Percentiles rank a stretch among this genome's conserved stretches.
phyloP scores from a whole-genome alignment of 495 filamentous ascomycete genomes.

The Parathielavia appendiculata region DNA sequence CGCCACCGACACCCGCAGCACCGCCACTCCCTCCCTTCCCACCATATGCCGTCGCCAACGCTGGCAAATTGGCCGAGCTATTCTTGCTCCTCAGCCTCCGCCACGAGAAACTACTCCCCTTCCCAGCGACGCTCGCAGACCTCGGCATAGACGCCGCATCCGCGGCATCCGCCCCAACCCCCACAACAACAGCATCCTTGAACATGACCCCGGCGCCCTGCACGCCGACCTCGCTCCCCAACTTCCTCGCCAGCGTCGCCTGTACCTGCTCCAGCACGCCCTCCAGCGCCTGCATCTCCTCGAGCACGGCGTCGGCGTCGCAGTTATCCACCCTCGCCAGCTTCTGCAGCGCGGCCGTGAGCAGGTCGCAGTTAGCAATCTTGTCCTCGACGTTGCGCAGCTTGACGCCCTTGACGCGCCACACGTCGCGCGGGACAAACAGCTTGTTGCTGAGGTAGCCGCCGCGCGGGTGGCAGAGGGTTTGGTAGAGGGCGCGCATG shows the following conservation, averaged over 20 bases:
- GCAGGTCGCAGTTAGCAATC: slow-evolving; percentile 83
- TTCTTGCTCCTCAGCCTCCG: slow-evolving; percentile 84
- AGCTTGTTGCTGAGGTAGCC: slow-evolving; percentile 87
- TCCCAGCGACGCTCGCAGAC: slow-evolving; percentile 55
- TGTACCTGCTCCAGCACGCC: slow-evolving; percentile 81
- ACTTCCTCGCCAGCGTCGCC: slow-evolving; percentile 66
- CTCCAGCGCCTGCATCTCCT: slow-evolving; percentile 95
- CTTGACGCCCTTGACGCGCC: slow-evolving; percentile 91
- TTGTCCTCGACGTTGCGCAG: slow-evolving; percentile 89
- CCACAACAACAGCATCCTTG: slow-evolving; percentile 50
- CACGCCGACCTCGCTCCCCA: slow-evolving; percentile 86
- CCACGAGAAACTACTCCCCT: slow-evolving; percentile 72
- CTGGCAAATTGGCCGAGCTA: slow-evolving; percentile 51
- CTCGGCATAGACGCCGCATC: slow-evolving; percentile 37
- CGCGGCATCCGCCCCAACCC: slow-evolving; percentile 24
- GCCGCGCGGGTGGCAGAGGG: slow-evolving; percentile 81
- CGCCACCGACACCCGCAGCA: not conserved
- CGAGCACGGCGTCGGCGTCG: slow-evolving; percentile 84
- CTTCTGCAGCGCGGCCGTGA: slow-evolving; percentile 85
- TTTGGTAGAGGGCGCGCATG: slow-evolving; percentile 89
- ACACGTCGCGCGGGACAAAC: slow-evolving; percentile 87
- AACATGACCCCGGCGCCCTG: slow-evolving; percentile 63
- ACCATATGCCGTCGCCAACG: slow-evolving; percentile 44
- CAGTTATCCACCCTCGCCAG: slow-evolving; percentile 76
- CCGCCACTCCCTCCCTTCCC: slow-evolving; percentile 35